phyloP scores from a whole-genome alignment of 2,329 filamentous ascomycete genomes.

The Didymella keratinophila region DNA sequence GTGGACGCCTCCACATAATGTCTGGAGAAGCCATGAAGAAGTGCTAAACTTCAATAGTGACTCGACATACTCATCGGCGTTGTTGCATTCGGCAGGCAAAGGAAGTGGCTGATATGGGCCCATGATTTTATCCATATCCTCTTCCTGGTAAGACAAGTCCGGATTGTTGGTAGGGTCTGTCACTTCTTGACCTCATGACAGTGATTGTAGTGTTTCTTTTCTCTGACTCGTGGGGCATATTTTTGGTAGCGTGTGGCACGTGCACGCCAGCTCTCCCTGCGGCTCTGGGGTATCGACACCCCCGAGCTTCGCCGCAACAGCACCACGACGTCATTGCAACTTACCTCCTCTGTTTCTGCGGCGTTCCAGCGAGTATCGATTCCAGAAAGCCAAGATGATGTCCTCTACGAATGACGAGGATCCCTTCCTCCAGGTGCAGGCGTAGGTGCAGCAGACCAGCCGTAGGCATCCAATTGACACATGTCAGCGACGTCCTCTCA shows the following conservation, averaged over 20 bases:
- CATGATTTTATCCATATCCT: slow-evolving; percentile 48
- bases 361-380: neutral
- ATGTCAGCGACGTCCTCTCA: slow-evolving; percentile 81
- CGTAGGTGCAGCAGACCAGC: slow-evolving; percentile 40
- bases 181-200: slow-evolving; percentile 22
- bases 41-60: slow-evolving; percentile 79
- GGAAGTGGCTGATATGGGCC: slow-evolving; percentile 67
- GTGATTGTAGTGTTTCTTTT: slow-evolving; percentile 15
- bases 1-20: slow-evolving; percentile 95
- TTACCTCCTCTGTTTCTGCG: neutral
- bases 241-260: slow-evolving; percentile 20
- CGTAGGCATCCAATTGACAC: slow-evolving; percentile 31
- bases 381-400: slow-evolving; percentile 39
- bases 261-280: slow-evolving; percentile 12
- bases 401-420: slow-evolving; percentile 52
- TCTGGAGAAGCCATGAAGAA: slow-evolving; percentile 78
- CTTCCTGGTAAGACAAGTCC: slow-evolving; percentile 1
- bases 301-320: slow-evolving; percentile 22
- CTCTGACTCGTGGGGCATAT: slow-evolving; percentile 18
- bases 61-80: slow-evolving; percentile 78
- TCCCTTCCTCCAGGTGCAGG: slow-evolving; percentile 61
- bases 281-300: slow-evolving; percentile 10
- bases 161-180: slow-evolving; percentile 11
- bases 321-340: slow-evolving; percentile 6
- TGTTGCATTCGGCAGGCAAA: slow-evolving; percentile 72